Conservation (phyloP, 2,329 filamentous ascomycete genomes). For the Colletotrichum sidae region DNA sequence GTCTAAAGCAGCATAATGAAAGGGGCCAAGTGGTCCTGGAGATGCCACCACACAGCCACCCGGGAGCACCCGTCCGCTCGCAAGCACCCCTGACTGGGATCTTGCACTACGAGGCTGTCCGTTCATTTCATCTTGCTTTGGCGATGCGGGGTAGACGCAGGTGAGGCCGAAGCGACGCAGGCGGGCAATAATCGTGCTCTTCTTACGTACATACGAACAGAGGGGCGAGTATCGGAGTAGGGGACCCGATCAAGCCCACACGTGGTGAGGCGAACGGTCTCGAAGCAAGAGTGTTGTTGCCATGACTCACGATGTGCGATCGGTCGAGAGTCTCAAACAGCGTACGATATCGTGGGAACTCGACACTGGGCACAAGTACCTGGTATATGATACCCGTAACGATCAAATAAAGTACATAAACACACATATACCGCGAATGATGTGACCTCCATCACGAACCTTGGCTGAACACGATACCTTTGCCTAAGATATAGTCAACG, state of each 20-base stretch:
- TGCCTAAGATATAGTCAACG: no score
- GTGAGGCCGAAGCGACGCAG: no score
- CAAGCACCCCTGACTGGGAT: constrained; percentile 25
- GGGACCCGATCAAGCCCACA: constrained; percentile 4
- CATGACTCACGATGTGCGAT: neutral
- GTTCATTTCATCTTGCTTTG: constrained; percentile 12
- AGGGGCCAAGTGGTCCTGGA: neutral
- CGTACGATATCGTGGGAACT: no score
- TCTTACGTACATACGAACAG: constrained; percentile 13
- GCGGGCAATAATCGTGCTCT: neutral
- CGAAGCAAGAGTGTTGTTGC: neutral
- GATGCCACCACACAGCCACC: constrained; percentile 7
- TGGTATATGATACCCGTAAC: no score
- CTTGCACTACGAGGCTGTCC: constrained; percentile 18
- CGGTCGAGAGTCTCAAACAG: no score
- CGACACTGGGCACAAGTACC: no score
- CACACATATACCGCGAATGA: no score
- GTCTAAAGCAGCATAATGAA: no score
- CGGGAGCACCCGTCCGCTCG: constrained; percentile 27
- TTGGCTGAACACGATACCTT: no score
- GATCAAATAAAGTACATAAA: no score
- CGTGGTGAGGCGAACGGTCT: neutral
- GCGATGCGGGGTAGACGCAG: constrained; percentile 30
- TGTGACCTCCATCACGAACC: no score
- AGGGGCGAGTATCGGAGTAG: constrained; percentile 9